phyloP scores from a whole-genome alignment of 352 stramenopile species.

The Thalassiosira livingstoniorum region DNA sequence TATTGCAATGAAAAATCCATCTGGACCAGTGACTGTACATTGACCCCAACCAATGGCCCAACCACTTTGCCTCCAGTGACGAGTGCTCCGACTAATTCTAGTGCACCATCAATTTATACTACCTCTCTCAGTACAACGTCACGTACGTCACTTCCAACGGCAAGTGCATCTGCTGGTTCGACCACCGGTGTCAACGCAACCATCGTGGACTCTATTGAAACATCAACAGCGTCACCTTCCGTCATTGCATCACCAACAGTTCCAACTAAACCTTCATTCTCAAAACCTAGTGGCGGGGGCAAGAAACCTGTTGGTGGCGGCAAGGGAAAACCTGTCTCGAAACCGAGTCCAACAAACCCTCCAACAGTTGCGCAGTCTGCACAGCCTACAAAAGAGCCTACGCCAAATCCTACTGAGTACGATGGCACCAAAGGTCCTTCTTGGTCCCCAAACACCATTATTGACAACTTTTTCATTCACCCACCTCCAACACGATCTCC shows the following conservation, averaged over 20 bases:
- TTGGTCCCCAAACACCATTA: not conserved
- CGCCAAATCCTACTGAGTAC: not conserved
- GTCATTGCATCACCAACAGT: not conserved
- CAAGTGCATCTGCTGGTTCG: not conserved
- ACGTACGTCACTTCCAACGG: not conserved
- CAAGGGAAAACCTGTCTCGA: not conserved
- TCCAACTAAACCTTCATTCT: not conserved
- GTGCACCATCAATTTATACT: not conserved
- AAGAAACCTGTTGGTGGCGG: conserved; percentile 18
- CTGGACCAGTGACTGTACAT: conserved; percentile 32
- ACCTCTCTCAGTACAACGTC: not conserved
- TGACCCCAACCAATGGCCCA: not conserved
- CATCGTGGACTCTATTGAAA: not conserved
- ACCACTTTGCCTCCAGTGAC: not conserved
- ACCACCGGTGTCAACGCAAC: not conserved
- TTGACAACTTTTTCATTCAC: not conserved
- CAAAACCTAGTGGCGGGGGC: conserved; percentile 10
- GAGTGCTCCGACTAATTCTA: not conserved
- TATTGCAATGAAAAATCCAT: conserved; percentile 44
- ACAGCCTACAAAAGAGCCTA: not conserved
- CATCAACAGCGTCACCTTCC: not conserved
- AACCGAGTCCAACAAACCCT: not conserved
- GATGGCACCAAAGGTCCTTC: not conserved
- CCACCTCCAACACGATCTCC: conserved; percentile 3
- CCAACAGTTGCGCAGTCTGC: not conserved